Evolutionary conservation across 1,139 yeast genomes (phyloP).

Genomic region (Candida pseudoviswanathii): DNA sequence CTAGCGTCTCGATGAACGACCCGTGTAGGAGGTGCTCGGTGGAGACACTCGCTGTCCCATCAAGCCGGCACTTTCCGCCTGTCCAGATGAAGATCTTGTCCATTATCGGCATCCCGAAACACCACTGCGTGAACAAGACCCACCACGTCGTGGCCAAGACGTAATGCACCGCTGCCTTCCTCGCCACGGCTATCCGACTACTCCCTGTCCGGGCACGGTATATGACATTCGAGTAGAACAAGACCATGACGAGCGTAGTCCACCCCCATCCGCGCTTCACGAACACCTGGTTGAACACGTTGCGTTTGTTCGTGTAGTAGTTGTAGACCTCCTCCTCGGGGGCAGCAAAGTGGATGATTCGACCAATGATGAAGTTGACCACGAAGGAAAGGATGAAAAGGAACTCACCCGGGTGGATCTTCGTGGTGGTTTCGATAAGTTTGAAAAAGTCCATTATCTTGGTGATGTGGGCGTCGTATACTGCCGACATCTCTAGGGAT

Average conservation of each 20-base stretch:
- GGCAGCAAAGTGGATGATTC: slow-evolving; percentile 35
- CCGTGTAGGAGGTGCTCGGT: slow-evolving; percentile 1
- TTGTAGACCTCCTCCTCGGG: slow-evolving; percentile 45
- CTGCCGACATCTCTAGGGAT: background rate
- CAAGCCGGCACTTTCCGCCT: slow-evolving; percentile 74
- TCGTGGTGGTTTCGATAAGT: slow-evolving; percentile 14
- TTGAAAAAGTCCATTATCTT: slow-evolving; percentile 10
- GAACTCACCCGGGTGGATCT: slow-evolving; percentile 23
- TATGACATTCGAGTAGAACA: slow-evolving; percentile 28
- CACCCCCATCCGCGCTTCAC: slow-evolving; percentile 94
- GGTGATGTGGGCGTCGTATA: slow-evolving; percentile 25
- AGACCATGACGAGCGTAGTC: slow-evolving; percentile 56
- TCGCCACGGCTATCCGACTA: slow-evolving; percentile 10
- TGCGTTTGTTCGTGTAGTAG: slow-evolving; percentile 63
- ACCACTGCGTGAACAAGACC: slow-evolving; percentile 87
- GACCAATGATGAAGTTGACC: slow-evolving; percentile 34
- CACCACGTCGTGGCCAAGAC: slow-evolving; percentile 70
- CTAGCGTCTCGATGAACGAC: slow-evolving; percentile 10
- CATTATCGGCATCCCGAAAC: slow-evolving; percentile 86
- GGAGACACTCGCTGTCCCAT: slow-evolving; percentile 1
- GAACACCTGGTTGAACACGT: slow-evolving; percentile 68
- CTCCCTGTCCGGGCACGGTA: background rate
- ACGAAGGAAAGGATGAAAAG: slow-evolving; percentile 31
- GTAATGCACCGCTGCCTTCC: slow-evolving; percentile 40
- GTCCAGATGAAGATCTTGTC: slow-evolving; percentile 77